Conservation (phyloP, 768 basidiomycete genomes). For the Xerocomellus dryophilus region DNA sequence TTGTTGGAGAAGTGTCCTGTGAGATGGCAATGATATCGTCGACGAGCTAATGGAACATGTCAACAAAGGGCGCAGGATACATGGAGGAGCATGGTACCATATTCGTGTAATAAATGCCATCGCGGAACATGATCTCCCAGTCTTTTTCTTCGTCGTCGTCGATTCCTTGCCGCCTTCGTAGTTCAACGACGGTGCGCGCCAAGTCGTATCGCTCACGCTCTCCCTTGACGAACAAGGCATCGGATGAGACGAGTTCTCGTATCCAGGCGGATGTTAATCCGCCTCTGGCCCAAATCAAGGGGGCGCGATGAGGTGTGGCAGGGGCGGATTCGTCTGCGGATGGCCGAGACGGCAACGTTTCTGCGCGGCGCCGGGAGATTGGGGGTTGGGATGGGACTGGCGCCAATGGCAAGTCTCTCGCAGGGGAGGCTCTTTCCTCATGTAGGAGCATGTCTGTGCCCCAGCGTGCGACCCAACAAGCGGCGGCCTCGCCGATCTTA, state of each 20-base stretch:
- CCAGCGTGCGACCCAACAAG: constrained; percentile 88
- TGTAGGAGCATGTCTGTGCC: constrained; percentile 69
- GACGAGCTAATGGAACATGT: constrained; percentile 49
- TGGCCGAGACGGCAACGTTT: constrained; percentile 28
- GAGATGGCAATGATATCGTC: constrained; percentile 78
- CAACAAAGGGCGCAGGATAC: not conserved
- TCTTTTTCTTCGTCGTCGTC: constrained; percentile 63
- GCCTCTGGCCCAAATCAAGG: constrained; percentile 69
- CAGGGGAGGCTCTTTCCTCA: constrained; percentile 43
- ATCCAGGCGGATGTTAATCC: constrained; percentile 76
- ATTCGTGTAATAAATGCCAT: constrained; percentile 82
- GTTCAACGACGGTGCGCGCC: constrained; percentile 70
- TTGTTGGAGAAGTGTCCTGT: constrained; percentile 69
- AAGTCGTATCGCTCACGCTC: constrained; percentile 81
- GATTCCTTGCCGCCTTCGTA: constrained; percentile 57
- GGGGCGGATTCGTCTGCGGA: constrained; percentile 13
- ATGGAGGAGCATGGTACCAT: constrained; percentile 52
- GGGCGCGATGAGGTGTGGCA: constrained; percentile 29
- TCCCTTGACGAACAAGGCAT: constrained; percentile 73
- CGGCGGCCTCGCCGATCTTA: constrained; percentile 88
- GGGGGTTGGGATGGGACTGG: constrained; percentile 17
- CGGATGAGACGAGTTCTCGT: constrained; percentile 68
- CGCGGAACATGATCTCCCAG: constrained; percentile 66
- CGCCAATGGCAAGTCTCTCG: constrained; percentile 16
- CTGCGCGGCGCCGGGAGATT: constrained; percentile 27